phyloP scores from a whole-genome alignment of 257 asterid species.

The Solanum virginianum region DNA sequence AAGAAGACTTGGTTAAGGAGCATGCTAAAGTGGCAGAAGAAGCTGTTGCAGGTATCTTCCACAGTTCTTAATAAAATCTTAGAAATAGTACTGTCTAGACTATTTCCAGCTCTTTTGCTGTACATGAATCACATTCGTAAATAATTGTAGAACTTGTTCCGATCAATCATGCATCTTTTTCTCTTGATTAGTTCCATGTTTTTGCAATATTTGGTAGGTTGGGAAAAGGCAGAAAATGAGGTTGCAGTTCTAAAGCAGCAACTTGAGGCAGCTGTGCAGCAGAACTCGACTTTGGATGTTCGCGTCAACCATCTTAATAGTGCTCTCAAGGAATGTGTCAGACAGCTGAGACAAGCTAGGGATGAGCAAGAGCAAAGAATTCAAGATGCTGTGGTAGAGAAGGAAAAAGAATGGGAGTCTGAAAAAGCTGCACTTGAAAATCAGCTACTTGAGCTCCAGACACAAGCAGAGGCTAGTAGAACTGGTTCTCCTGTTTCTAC shows the following conservation, averaged over 20 bases:
- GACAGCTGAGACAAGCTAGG: conserved; percentile 53
- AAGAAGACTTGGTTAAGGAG: conserved; percentile 75
- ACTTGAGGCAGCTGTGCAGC: conserved; percentile 55
- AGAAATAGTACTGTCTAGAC: neutral
- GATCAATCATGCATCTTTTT: neutral
- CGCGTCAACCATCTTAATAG: conserved; percentile 59
- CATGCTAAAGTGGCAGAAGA: conserved; percentile 81
- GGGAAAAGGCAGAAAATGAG: conserved; percentile 91
- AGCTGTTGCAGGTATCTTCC: conserved; percentile 63
- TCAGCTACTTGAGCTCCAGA: conserved; percentile 30
- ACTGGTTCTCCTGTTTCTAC: conserved; percentile 8
- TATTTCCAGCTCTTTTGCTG: neutral
- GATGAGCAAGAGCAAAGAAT: conserved; percentile 47
- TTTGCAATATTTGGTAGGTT: conserved; percentile 25
- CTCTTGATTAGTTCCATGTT: neutral
- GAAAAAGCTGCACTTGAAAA: conserved; percentile 30
- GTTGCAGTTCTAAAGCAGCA: conserved; percentile 48
- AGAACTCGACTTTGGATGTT: conserved; percentile 52
- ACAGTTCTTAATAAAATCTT: neutral
- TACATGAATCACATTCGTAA: neutral
- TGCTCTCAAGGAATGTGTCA: conserved; percentile 71
- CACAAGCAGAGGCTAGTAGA: conserved; percentile 14
- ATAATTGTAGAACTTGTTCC: neutral
- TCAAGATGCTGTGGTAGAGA: conserved; percentile 23
- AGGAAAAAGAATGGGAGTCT: conserved; percentile 29